Percentiles rank a stretch among this genome's conserved stretches.
phyloP scores from a whole-genome alignment of 352 stramenopile species.

The Phytopythium oedochilum region DNA sequence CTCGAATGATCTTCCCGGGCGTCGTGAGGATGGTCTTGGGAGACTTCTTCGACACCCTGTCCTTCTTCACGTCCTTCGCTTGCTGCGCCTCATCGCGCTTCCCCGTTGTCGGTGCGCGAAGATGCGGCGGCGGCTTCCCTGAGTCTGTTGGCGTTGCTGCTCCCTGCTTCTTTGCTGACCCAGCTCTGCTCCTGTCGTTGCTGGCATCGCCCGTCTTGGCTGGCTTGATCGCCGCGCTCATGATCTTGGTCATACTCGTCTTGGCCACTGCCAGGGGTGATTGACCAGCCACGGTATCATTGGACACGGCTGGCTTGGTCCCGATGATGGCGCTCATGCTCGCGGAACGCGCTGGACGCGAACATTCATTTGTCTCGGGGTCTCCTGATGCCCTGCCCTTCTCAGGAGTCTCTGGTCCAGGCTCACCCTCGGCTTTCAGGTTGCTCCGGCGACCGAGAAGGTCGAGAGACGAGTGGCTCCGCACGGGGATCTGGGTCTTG shows the following conservation, averaged over 20 bases:
- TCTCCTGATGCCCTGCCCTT: constrained; percentile 26
- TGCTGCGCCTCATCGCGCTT: constrained; percentile 13
- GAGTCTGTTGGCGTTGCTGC: background rate
- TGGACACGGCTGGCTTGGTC: background rate
- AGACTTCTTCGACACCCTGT: constrained; percentile 15
- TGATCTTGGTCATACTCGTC: constrained; percentile 4
- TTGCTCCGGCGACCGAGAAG: constrained; percentile 11
- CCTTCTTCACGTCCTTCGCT: constrained; percentile 10
- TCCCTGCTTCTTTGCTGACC: constrained; percentile 8
- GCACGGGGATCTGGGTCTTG: constrained; percentile 26
- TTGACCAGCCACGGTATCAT: background rate
- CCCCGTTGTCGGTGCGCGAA: background rate
- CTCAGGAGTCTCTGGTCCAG: constrained; percentile 25
- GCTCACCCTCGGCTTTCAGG: constrained; percentile 5
- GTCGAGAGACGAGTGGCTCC: constrained; percentile 24
- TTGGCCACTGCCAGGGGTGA: constrained; percentile 4
- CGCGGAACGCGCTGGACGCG: background rate
- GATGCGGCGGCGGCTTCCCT: constrained; percentile 8
- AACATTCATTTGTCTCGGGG: constrained; percentile 7
- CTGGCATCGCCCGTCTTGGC: background rate
- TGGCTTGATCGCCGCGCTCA: constrained; percentile 1
- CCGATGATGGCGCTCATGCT: constrained; percentile 9
- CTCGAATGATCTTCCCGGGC: constrained; percentile 42
- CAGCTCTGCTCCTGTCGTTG: constrained; percentile 6
- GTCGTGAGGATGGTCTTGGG: constrained; percentile 29